Evolutionary conservation across 768 basidiomycete genomes (phyloP).

Genomic region (Leccinum boreale): DNA sequence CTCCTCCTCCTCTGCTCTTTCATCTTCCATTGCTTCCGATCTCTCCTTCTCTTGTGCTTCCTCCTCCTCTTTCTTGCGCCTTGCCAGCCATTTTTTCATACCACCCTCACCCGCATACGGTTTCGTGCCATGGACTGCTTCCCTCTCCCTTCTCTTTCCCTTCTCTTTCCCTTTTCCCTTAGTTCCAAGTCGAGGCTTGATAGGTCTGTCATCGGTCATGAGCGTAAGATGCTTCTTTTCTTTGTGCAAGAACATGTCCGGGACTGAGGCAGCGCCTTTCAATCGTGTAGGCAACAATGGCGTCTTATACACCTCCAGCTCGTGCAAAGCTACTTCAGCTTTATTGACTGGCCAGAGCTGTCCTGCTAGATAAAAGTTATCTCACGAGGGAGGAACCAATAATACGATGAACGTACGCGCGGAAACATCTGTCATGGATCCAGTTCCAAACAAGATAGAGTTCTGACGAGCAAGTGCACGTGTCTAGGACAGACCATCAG

Average conservation of each 20-base stretch:
- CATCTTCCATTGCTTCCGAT: slow-evolving; percentile 34
- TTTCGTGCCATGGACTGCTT: slow-evolving; percentile 53
- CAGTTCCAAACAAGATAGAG: slow-evolving; percentile 47
- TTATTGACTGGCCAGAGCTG: slow-evolving; percentile 40
- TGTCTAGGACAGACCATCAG: slow-evolving; percentile 32
- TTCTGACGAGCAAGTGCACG: slow-evolving; percentile 51
- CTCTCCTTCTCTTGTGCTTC: slow-evolving; percentile 39
- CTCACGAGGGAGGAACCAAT: slow-evolving; percentile 4
- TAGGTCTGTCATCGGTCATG: slow-evolving; percentile 58
- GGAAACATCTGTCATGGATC: slow-evolving; percentile 32
- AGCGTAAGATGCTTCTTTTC: slow-evolving; percentile 42
- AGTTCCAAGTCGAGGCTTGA: slow-evolving; percentile 47
- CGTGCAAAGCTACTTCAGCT: slow-evolving; percentile 66
- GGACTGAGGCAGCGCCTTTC: slow-evolving; percentile 41
- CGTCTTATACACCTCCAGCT: slow-evolving; percentile 76
- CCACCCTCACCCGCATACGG: slow-evolving; percentile 79
- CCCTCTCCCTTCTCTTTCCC: slow-evolving; percentile 35
- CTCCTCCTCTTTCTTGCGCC: slow-evolving; percentile 55
- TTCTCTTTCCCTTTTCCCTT: slow-evolving; percentile 35
- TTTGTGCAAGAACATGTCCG: slow-evolving; percentile 63
- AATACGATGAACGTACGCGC: slow-evolving; percentile 28
- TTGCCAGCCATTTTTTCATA: slow-evolving; percentile 72
- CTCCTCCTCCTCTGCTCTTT: slow-evolving; percentile 29
- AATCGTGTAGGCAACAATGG: slow-evolving; percentile 66
- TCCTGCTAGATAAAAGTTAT: slow-evolving; percentile 23